Evolutionary conservation across 352 stramenopile species (phyloP), one percentile per base, ranked within the genome.

Genomic region (Globisporangium megalacanthum): DNA sequence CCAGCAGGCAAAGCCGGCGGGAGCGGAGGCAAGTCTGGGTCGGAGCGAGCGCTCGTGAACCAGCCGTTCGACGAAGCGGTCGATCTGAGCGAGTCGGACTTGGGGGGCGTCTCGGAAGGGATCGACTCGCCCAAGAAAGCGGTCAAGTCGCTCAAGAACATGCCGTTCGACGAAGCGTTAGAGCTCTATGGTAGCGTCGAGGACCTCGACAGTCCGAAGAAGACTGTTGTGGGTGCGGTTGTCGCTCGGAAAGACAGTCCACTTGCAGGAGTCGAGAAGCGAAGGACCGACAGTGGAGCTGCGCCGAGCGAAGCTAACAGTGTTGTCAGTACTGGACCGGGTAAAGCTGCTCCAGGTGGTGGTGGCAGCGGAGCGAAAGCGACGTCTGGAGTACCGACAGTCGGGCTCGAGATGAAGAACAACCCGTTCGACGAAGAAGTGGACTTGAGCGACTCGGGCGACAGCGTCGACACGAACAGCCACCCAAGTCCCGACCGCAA

Each of bases 11-110:
- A 67, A 68, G 37, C 46, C 54, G 3, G 59, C 13, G 52, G 48
- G 3, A 49, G 41, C 48, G 66, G 75, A 41, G 80, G 65, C 42
- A 48, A 48, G 42, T 48, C 42, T 0, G 42, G 42, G 11, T 48
- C 42, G 35, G 74, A 87, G 60, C 80, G 78, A 4, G 67, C 60
- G 31, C 62, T 92, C 9, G 66, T 68, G 57, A 94, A 94, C 51
- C 84, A 94, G 70, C 84, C 84, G 11, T 94, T 94, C 45, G 86
- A 96, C 50, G 87, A 94, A 56, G 77, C 83, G 11, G 60, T 96
- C n/a, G 86, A 95, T 49, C 66, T 96, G 52, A 95, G 85, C 53
- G 86, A 94, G 62, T 95, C 85, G 3, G 80, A 92, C 50, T 64
- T 50, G 3, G 73, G 69, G 48, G 84, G 76, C 53, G 54, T 74